Evolutionary conservation across 2,329 filamentous ascomycete species (phyloP).

Genomic region (Cladophialophora immunda): DNA sequence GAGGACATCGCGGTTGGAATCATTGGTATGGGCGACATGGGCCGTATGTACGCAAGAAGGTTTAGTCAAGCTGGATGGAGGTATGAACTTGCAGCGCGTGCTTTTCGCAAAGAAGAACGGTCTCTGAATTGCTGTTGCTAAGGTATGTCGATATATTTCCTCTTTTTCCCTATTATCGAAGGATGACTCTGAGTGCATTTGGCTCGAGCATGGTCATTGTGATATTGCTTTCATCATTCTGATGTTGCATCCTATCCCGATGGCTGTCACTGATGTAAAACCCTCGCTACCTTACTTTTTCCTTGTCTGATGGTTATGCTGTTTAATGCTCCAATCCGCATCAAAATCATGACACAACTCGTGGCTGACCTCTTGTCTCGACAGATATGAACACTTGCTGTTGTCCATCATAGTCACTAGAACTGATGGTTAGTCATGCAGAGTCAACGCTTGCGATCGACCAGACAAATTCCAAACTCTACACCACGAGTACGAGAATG

Average conservation of each 20-base stretch:
- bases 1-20: conserved; percentile 83
- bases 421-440: conserved; percentile 53
- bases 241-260: conserved; percentile 66
- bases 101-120: conserved; percentile 6
- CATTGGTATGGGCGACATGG: conserved; percentile 99
- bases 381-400: conserved; percentile 17
- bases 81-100: conserved; percentile 60
- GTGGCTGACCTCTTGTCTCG: conserved; percentile 17
- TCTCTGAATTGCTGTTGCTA: not conserved
- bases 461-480: conserved; percentile 87
- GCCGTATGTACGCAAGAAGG: conserved; percentile 93
- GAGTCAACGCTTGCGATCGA: conserved; percentile 92
- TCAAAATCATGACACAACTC: conserved; percentile 14
- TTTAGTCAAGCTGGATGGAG: conserved; percentile 95
- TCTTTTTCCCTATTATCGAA: conserved; percentile 49
- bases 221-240: conserved; percentile 75
- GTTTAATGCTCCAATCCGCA: conserved; percentile 20
- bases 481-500: conserved; percentile 80
- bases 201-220: conserved; percentile 92
- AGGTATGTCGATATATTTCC: conserved; percentile 29
- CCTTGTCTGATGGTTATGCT: conserved; percentile 75
- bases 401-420: not conserved
- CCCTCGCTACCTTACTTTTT: conserved; percentile 96
- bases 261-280: conserved; percentile 95
- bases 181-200: conserved; percentile 99